Conservation (phyloP, 164 flowering plant genomes). For the Taxillus chinensis region DNA sequence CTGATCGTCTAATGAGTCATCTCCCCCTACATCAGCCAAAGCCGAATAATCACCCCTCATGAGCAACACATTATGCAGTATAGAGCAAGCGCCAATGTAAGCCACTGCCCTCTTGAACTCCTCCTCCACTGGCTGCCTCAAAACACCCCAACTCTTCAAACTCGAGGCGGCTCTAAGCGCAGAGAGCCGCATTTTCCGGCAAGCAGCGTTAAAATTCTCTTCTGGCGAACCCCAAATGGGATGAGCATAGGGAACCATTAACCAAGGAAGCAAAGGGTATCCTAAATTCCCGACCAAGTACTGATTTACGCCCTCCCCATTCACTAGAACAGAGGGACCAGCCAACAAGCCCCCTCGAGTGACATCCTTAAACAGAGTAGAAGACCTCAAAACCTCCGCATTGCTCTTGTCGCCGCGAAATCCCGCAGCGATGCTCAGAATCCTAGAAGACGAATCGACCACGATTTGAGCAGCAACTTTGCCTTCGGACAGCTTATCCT, state of each 20-base stretch:
- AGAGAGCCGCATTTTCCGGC: conserved; percentile 25
- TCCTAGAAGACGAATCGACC: conserved; percentile 52
- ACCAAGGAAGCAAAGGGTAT: conserved; percentile 82
- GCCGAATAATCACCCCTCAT: conserved; percentile 70
- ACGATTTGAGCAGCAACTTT: conserved; percentile 62
- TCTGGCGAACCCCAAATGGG: conserved; percentile 30
- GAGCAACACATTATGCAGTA: conserved; percentile 73
- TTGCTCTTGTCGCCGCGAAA: conserved; percentile 45
- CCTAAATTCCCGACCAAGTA: conserved; percentile 51
- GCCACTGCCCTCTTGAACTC: conserved; percentile 60
- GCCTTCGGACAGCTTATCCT: conserved; percentile 11
- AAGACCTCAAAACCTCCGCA: conserved; percentile 31
- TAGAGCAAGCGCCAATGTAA: conserved; percentile 68
- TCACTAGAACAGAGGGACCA: conserved; percentile 14
- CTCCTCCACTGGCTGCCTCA: conserved; percentile 48
- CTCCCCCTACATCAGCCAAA: conserved; percentile 24
- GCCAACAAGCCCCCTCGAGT: conserved; percentile 36
- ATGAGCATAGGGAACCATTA: conserved; percentile 49
- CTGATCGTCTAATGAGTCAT: conserved; percentile 18
- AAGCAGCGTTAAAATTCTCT: conserved; percentile 42
- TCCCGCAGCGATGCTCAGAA: conserved; percentile 64
- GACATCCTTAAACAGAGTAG: conserved; percentile 49
- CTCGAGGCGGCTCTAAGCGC: conserved; percentile 38
- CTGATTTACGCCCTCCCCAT: conserved; percentile 38
- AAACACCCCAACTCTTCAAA: conserved; percentile 71